A percentile compares a stretch with the other conserved stretches of the same genome.
Conservation (phyloP, 371 early-diverging fungal species). For the Apophysomyces trapeziformis region DNA sequence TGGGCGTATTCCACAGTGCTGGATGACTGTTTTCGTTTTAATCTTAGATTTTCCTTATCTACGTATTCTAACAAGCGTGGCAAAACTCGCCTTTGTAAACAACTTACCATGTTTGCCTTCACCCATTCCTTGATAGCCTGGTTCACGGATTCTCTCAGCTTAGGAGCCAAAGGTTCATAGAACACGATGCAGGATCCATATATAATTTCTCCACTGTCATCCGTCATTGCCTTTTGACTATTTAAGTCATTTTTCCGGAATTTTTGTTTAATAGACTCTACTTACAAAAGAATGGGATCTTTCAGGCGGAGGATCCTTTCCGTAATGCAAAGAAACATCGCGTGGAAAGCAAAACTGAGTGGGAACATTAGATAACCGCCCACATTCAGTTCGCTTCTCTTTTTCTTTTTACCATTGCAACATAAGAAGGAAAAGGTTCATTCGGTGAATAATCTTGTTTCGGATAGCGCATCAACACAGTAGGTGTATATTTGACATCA, state of each 20-base stretch:
- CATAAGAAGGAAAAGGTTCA: conserved; percentile 62
- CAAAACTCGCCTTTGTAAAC: no score
- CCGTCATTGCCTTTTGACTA: conserved; percentile 62
- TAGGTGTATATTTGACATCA: conserved; percentile 46
- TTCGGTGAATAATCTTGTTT: conserved; percentile 31
- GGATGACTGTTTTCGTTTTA: conserved; percentile 30
- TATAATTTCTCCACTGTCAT: conserved; percentile 65
- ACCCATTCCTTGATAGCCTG: conserved; percentile 56
- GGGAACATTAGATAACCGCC: neutral
- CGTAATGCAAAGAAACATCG: conserved; percentile 60
- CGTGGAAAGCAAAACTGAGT: conserved; percentile 82
- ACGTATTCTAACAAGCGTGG: no score
- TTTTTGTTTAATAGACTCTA: neutral
- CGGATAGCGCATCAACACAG: conserved; percentile 46
- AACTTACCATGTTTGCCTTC: conserved; percentile 50
- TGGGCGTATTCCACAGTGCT: conserved; percentile 62
- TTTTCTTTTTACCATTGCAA: conserved; percentile 62
- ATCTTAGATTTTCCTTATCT: no score
- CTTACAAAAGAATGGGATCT: conserved; percentile 74
- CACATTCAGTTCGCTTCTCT: neutral
- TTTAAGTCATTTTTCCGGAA: no score
- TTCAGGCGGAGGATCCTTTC: conserved; percentile 61
- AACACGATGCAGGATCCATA: conserved; percentile 77
- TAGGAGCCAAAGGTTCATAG: conserved; percentile 59
- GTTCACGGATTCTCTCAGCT: conserved; percentile 52